phyloP scores from a whole-genome alignment of 176 grass and related monocot species.

The Echinochloa phyllopogon region DNA sequence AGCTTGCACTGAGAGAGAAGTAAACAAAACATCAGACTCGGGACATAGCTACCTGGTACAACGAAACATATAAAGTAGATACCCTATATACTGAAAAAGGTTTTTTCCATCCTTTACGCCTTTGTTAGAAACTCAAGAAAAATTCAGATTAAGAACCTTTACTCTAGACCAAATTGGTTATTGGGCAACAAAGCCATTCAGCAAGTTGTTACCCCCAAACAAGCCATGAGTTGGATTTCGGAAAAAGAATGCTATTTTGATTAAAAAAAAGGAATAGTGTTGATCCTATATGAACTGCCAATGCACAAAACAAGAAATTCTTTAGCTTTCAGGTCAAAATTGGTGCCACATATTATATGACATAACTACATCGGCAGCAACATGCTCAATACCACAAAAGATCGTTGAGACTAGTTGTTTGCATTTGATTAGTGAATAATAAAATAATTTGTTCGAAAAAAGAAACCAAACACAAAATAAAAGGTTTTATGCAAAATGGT shows the following conservation, averaged over 20 bases:
- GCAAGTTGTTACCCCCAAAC: background rate
- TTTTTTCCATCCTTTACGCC: background rate
- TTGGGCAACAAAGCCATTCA: background rate
- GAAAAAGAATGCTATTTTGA: constrained; percentile 3
- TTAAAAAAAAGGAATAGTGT: background rate
- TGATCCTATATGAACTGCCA: background rate
- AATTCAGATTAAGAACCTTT: constrained; percentile 3
- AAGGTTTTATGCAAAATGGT: background rate
- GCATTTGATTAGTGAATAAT: background rate
- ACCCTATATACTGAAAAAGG: background rate
- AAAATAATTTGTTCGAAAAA: no score
- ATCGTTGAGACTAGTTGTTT: background rate
- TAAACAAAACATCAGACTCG: constrained; percentile 36
- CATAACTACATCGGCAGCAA: constrained; percentile 5
- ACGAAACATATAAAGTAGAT: background rate
- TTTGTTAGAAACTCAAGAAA: constrained; percentile 16
- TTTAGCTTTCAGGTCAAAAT: constrained; percentile 11
- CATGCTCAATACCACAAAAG: constrained; percentile 11
- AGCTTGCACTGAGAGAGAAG: constrained; percentile 84
- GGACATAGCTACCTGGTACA: background rate
- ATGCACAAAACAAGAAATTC: background rate
- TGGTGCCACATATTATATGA: background rate
- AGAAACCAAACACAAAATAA: background rate
- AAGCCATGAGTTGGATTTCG: constrained; percentile 10
- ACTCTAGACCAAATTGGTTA: background rate